Evolutionary conservation across 2,329 filamentous ascomycete species (phyloP), one percentile per base, ranked within the genome.

Genomic region (Xylaria sp.): DNA sequence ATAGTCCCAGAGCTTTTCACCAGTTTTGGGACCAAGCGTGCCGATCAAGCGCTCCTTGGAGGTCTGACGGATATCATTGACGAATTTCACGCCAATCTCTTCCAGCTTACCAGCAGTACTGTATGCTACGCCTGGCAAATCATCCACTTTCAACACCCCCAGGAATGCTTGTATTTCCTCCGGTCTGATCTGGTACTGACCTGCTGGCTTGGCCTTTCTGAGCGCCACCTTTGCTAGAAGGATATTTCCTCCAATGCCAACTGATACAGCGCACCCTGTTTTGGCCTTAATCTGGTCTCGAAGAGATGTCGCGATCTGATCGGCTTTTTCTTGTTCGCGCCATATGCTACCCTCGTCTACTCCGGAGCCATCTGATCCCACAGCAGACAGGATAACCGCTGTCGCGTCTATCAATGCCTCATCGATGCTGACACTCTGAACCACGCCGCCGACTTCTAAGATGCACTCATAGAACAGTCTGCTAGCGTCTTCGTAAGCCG

Each of bases 361-460:
- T 1, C 80, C 83, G 19, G 78, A 76, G 0, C 89, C 90, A 66
- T 89, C 83, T 1, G 88, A 89, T 2, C 84, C 86, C 9, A 84
- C 82, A 11, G 81, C 81, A 10, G 80, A 77, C 50, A 91, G 76
- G 60, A 94, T 89, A 2, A 90, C 75, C 2, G 78, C 77, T 2
- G 90, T 94, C 39, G 92, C 82, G 73, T 99, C 94, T 13, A 99
- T 77, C 6, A 99, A 81, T 1, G 92, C 94, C 74, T 99, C 95
- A 66, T 99, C 95, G 51, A 99, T 90, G 70, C 94, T 97, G 55
- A 99, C 93, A 69, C 94, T 97, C 72, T 99, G 94, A 0, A 97
- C 91, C 16, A 91, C 75, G 1, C 92, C 93, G 16, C 89, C 91
- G 7, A 92, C 80, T 4, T 85, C 83, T 39, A 97, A 75, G 9